Conservation (phyloP, 768 basidiomycete genomes). For the Rhizopogon rudus region DNA sequence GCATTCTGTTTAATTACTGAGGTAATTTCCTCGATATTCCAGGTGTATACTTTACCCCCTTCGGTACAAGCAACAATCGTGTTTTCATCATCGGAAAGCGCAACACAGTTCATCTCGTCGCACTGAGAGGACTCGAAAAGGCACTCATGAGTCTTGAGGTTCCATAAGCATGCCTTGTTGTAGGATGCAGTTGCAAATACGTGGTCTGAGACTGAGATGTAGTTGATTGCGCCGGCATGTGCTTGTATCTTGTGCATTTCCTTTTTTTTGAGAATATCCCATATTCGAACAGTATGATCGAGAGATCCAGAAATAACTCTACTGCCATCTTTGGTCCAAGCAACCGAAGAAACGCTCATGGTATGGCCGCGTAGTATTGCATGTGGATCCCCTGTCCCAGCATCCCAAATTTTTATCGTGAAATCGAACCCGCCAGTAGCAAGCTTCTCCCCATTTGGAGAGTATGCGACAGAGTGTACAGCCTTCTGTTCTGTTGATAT, state of each 20-base stretch:
- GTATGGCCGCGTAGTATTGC: neutral
- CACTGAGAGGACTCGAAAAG: neutral
- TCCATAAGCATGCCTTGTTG: neutral
- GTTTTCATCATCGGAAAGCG: neutral
- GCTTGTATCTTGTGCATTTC: neutral
- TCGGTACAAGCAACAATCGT: neutral
- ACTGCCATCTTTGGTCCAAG: neutral
- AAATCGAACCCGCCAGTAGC: constrained; percentile 16
- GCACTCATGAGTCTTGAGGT: neutral
- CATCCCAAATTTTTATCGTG: constrained; percentile 18
- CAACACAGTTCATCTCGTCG: neutral
- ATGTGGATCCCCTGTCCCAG: neutral
- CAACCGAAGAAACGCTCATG: neutral
- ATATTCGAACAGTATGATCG: neutral
- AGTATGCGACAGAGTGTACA: constrained; percentile 20
- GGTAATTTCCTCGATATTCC: neutral
- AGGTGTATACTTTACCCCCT: neutral
- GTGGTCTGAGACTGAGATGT: neutral
- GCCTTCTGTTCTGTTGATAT: constrained; percentile 7
- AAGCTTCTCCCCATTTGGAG: constrained; percentile 11
- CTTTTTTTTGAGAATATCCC: neutral
- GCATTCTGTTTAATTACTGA: neutral
- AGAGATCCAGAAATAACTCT: neutral
- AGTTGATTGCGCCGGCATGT: neutral
- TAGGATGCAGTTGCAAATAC: neutral